A percentile compares a stretch with the other conserved stretches of the same genome.
phyloP scores from a whole-genome alignment of 805 yeast species.

The Kockiozyma suomiensis region DNA sequence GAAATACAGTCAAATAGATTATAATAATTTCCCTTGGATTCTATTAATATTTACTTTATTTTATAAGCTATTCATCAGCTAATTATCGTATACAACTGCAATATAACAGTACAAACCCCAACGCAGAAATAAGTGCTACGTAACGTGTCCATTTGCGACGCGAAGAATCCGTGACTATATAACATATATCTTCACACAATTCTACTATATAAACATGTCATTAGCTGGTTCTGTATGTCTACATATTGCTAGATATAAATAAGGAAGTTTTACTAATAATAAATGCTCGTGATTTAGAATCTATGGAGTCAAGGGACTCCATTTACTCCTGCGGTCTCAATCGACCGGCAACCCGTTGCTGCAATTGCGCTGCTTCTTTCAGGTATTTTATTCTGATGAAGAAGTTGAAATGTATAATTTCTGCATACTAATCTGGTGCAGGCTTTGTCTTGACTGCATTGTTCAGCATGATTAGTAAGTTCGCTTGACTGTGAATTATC shows the following conservation, averaged over 20 bases:
- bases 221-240: neutral
- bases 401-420: neutral
- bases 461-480: conserved; percentile 27
- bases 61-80: no score
- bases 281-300: conserved; percentile 13
- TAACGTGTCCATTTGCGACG: neutral
- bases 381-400: conserved; percentile 17
- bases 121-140: neutral
- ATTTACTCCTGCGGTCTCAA: conserved; percentile 18
- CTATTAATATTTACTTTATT: no score
- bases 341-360: conserved; percentile 15
- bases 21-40: no score
- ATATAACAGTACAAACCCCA: neutral
- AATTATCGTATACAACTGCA: no score
- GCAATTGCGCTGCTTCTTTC: conserved; percentile 16
- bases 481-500: no score
- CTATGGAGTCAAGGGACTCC: conserved; percentile 27
- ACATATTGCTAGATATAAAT: neutral
- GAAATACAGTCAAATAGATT: no score
- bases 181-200: neutral
- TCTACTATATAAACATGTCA: neutral
- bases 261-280: neutral
- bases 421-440: neutral
- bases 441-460: conserved; percentile 21
- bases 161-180: neutral